Conservation (phyloP, 1,139 yeast species). For the Yamadazyma blattariae region DNA sequence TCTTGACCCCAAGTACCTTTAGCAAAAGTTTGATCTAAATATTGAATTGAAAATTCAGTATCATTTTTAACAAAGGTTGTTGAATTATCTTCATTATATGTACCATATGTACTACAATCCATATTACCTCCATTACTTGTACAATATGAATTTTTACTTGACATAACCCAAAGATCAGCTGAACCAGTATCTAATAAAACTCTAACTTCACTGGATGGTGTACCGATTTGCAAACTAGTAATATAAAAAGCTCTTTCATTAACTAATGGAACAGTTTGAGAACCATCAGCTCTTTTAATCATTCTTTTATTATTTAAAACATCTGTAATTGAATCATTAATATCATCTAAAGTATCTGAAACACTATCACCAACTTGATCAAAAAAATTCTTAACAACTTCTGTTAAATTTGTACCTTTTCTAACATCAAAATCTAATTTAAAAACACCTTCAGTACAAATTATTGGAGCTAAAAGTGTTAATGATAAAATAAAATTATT, state of each 20-base stretch:
- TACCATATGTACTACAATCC: conserved; percentile 43
- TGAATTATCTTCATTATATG: conserved; percentile 47
- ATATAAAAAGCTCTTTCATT: conserved; percentile 28
- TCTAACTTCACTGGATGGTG: conserved; percentile 48
- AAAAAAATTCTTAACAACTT: conserved; percentile 16
- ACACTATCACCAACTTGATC: conserved; percentile 3
- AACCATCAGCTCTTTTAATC: conserved; percentile 9
- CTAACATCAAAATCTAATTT: conserved; percentile 27
- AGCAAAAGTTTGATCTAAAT: conserved; percentile 32
- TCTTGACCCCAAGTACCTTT: conserved; percentile 59
- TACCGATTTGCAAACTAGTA: conserved; percentile 49
- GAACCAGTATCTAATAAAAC: conserved; percentile 69
- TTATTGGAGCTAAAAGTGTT: conserved; percentile 12
- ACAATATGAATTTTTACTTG: conserved; percentile 22
- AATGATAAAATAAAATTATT: conserved; percentile 15
- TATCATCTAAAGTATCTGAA: background rate
- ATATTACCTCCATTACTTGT: conserved; percentile 14
- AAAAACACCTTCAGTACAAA: conserved; percentile 21
- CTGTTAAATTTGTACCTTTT: conserved; percentile 21
- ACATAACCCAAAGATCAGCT: conserved; percentile 61
- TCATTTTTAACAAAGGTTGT: conserved; percentile 44
- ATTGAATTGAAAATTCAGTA: conserved; percentile 32
- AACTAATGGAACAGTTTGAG: conserved; percentile 9
- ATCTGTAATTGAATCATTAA: conserved; percentile 3
- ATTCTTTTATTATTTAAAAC: conserved; percentile 3